Percentiles rank a stretch among this genome's conserved stretches.
Conservation (phyloP, 2,329 filamentous ascomycete species). For the Botrytis porri region DNA sequence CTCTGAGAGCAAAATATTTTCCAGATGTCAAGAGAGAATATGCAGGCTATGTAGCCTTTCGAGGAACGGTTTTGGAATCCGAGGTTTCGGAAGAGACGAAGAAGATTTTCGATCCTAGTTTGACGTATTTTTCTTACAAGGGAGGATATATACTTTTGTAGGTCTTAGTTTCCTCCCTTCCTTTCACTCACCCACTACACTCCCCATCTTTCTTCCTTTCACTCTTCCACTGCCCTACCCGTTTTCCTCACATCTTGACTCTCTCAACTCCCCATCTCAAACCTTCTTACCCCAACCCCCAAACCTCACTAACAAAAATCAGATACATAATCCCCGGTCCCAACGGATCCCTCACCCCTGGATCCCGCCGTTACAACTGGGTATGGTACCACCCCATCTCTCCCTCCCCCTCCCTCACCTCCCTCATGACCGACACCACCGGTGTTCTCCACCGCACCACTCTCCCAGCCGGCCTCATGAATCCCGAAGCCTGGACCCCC, state of each 20-base stretch:
- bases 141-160: constrained; percentile 41
- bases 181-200: too few species aligned
- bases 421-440: constrained; percentile 37
- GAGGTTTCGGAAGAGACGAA: constrained; percentile 39
- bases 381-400: constrained; percentile 45
- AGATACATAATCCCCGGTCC: constrained; percentile 44
- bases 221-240: not conserved
- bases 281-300: not conserved
- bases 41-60: constrained; percentile 33
- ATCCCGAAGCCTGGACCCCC: constrained; percentile 20
- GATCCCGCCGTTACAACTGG: constrained; percentile 45
- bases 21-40: constrained; percentile 27
- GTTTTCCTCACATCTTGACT: not conserved
- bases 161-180: not conserved
- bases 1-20: constrained; percentile 20
- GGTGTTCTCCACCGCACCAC: constrained; percentile 32
- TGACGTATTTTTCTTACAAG: constrained; percentile 45
- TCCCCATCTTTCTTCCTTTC: not conserved
- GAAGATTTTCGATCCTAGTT: constrained; percentile 40
- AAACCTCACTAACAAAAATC: not conserved
- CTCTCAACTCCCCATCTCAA: not conserved
- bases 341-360: constrained; percentile 41
- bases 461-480: constrained; percentile 27
- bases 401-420: constrained; percentile 26
- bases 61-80: constrained; percentile 44